These are phyloP conservation scores for Nicotiana undulata DNA, from an alignment of 257 asterid genomes.

Conservation along the genomic window DNA sequence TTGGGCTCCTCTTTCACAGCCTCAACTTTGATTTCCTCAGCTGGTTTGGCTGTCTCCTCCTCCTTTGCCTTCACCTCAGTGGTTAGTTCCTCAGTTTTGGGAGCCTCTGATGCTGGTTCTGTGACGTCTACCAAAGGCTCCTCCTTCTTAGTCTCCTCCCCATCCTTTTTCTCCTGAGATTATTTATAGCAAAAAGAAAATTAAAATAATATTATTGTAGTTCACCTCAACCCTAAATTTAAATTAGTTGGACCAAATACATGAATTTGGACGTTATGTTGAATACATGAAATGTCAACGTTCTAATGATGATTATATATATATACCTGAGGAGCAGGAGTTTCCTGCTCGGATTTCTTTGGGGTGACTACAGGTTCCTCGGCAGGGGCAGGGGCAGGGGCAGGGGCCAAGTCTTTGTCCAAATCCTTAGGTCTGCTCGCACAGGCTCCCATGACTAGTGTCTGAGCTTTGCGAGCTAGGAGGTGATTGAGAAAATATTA, in stretches of 20 bases:
- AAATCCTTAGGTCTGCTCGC: slow-evolving; percentile 82
- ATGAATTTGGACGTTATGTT: not conserved
- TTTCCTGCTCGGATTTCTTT: slow-evolving; percentile 28
- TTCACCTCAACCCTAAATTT: not conserved
- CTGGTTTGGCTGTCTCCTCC: slow-evolving; percentile 11
- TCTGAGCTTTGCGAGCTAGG: not conserved
- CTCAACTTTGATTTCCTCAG: slow-evolving; percentile 18
- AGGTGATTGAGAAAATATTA: not conserved
- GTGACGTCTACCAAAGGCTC: slow-evolving; percentile 33
- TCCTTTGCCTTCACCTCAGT: not conserved
- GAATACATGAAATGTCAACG: not conserved
- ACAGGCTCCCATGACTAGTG: slow-evolving; percentile 75
- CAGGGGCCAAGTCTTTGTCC: slow-evolving; percentile 29
- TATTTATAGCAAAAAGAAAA: not conserved
- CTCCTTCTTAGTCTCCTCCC: slow-evolving; percentile 28
- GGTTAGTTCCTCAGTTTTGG: slow-evolving; percentile 26
- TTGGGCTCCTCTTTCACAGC: slow-evolving; percentile 15
- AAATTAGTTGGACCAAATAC: not conserved
- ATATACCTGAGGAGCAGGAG: slow-evolving; percentile 28
- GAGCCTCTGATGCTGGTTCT: slow-evolving; percentile 33
- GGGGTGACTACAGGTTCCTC: slow-evolving; percentile 35
- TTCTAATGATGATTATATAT: not conserved
- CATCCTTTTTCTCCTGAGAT: slow-evolving; percentile 42
- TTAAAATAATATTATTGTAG: not conserved
- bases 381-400: slow-evolving; percentile 29